phyloP scores from a whole-genome alignment of 208 protist species.

The Strigomonas galati region DNA sequence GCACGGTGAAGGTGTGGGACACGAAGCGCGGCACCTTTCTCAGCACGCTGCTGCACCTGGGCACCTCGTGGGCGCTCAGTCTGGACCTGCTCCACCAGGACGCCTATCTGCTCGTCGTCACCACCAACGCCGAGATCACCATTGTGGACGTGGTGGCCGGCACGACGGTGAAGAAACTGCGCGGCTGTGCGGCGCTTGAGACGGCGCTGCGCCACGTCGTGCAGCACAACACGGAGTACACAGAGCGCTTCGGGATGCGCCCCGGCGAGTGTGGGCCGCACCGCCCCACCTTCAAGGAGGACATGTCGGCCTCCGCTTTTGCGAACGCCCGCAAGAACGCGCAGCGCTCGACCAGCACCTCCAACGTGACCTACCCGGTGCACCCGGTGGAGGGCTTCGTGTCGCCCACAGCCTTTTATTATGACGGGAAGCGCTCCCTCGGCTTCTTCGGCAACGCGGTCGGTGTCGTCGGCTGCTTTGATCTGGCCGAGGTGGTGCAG shows the following conservation, averaged over 20 bases:
- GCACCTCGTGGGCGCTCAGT: slow-evolving; percentile 63
- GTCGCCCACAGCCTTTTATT: slow-evolving; percentile 57
- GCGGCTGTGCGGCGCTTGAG: slow-evolving; percentile 59
- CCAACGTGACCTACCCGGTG: slow-evolving; percentile 33
- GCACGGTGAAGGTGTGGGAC: slow-evolving; percentile 80
- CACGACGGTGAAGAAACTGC: slow-evolving; percentile 68
- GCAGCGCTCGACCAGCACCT: slow-evolving; percentile 31
- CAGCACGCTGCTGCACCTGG: slow-evolving; percentile 66
- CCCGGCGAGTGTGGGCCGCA: slow-evolving; percentile 73
- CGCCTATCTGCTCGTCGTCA: slow-evolving; percentile 73
- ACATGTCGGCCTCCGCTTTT: slow-evolving; percentile 37
- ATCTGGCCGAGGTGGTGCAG: slow-evolving; percentile 52
- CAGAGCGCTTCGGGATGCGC: slow-evolving; percentile 66
- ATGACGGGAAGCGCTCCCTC: slow-evolving; percentile 37
- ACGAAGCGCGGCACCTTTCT: slow-evolving; percentile 45
- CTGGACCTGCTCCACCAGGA: slow-evolving; percentile 71
- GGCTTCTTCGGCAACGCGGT: slow-evolving; percentile 72
- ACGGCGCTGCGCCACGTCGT: slow-evolving; percentile 49
- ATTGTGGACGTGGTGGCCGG: slow-evolving; percentile 63
- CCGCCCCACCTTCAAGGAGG: slow-evolving; percentile 30
- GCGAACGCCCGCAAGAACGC: slow-evolving; percentile 40
- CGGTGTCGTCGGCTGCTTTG: slow-evolving; percentile 65
- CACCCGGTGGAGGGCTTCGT: slow-evolving; percentile 71
- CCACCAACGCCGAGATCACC: slow-evolving; percentile 79
- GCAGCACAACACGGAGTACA: slow-evolving; percentile 49